Evolutionary conservation across 2,329 filamentous ascomycete genomes (phyloP).

Genomic region (Hymenoscyphus infarciens): DNA sequence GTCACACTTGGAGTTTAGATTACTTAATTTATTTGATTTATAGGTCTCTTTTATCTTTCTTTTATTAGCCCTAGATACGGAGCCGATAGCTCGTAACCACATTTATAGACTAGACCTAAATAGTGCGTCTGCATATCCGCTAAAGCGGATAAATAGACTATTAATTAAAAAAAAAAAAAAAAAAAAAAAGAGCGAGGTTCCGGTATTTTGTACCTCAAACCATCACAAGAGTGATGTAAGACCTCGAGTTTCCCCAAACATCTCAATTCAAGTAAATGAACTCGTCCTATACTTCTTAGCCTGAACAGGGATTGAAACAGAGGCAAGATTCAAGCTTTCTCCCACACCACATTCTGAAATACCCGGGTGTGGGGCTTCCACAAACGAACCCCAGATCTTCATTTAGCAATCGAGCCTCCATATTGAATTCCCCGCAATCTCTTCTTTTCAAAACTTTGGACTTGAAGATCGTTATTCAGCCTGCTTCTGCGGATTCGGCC

Average conservation of each 20-base stretch:
- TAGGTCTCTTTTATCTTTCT: too few species aligned
- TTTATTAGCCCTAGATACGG: too few species aligned
- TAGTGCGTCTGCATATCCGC: too few species aligned
- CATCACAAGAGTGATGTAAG: background rate
- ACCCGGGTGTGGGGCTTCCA: constrained; percentile 14
- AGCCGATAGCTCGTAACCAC: too few species aligned
- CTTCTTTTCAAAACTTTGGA: background rate
- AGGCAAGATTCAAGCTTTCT: constrained; percentile 19
- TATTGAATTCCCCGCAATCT: constrained; percentile 14
- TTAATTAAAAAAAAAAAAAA: too few species aligned
- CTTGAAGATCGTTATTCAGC: constrained; percentile 12
- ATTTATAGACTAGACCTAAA: too few species aligned
- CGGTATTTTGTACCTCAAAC: background rate
- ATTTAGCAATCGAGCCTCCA: constrained; percentile 9
- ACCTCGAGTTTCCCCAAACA: background rate
- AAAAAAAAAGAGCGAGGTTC: background rate
- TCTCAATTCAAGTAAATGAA: background rate
- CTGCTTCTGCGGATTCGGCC: background rate
- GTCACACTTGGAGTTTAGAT: too few species aligned
- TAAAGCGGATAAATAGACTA: too few species aligned
- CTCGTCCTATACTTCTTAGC: constrained; percentile 7
- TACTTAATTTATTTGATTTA: too few species aligned
- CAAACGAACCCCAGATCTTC: background rate
- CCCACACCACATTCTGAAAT: constrained; percentile 6
- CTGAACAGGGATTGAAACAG: constrained; percentile 7